These are phyloP conservation scores for Telopea speciosissima DNA, from an alignment of 177 flowering plant genomes.

Conservation along the genomic window DNA sequence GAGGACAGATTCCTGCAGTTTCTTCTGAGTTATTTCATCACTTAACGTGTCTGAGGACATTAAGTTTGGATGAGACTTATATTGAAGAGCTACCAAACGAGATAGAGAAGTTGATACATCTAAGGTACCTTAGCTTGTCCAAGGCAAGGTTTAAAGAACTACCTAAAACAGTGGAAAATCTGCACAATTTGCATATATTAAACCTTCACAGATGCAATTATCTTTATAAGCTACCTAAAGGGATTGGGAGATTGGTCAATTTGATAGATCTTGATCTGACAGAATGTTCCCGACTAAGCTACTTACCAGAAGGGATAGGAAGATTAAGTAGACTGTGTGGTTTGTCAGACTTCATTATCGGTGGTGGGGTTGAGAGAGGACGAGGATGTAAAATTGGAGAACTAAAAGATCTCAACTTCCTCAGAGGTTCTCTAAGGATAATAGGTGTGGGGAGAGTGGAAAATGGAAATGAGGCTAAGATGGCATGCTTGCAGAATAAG, in stretches of 20 bases:
- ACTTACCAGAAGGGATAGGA: not conserved
- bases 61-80: not conserved
- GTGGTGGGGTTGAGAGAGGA: not conserved
- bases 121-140: not conserved
- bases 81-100: not conserved
- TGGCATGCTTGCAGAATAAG: not conserved
- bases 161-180: not conserved
- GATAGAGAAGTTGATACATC: not conserved
- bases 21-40: not conserved
- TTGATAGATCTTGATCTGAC: not conserved
- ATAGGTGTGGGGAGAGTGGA: not conserved
- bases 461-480: not conserved
- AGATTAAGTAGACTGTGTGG: not conserved
- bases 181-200: not conserved
- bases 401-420: not conserved
- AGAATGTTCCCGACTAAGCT: not conserved
- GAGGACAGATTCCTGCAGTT: not conserved
- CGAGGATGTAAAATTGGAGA: not conserved
- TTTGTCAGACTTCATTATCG: not conserved
- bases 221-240: not conserved
- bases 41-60: not conserved
- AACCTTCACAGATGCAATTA: not conserved
- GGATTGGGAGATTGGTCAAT: not conserved
- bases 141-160: not conserved
- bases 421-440: too few species aligned